phyloP scores from a whole-genome alignment of 2,329 filamentous ascomycete genomes.

The Neodidymelliopsis sp. region DNA sequence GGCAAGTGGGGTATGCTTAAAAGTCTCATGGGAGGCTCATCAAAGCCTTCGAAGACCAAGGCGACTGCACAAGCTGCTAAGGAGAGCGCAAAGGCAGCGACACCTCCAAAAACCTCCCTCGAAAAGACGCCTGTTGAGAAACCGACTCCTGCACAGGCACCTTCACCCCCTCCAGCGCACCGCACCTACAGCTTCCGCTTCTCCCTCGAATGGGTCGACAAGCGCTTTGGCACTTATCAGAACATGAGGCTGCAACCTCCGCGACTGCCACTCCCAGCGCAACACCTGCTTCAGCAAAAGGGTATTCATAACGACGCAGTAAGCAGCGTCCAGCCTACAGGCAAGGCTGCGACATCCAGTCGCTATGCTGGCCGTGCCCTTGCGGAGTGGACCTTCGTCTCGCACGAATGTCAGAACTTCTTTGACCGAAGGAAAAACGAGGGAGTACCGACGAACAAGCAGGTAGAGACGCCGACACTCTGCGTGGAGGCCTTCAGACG shows the following conservation, averaged over 20 bases:
- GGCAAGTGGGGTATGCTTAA: conserved; percentile 67
- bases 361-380: conserved; percentile 75
- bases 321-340: conserved; percentile 44
- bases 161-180: conserved; percentile 61
- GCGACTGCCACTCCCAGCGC: conserved; percentile 73
- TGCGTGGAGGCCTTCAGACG: conserved; percentile 69
- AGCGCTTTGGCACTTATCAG: conserved; percentile 63
- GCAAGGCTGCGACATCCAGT: conserved; percentile 51
- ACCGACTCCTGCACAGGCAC: conserved; percentile 35
- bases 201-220: conserved; percentile 71
- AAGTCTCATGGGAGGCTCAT: conserved; percentile 65
- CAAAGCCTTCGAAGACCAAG: conserved; percentile 52
- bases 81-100: conserved; percentile 26
- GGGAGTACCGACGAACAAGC: conserved; percentile 69
- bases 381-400: conserved; percentile 78
- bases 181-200: conserved; percentile 76
- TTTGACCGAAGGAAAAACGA: conserved; percentile 78
- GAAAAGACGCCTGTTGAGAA: conserved; percentile 15
- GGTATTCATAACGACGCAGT: conserved; percentile 40
- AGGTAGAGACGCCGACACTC: conserved; percentile 73
- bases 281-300: conserved; percentile 64
- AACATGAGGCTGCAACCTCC: conserved; percentile 71
- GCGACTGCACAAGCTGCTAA: conserved; percentile 35
- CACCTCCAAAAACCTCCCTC: conserved; percentile 7
- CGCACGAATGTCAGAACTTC: conserved; percentile 82